Evolutionary conservation across 2,329 filamentous ascomycete species (phyloP), one percentile per base, ranked within the genome.

Genomic region (Atkinsonella texensis): DNA sequence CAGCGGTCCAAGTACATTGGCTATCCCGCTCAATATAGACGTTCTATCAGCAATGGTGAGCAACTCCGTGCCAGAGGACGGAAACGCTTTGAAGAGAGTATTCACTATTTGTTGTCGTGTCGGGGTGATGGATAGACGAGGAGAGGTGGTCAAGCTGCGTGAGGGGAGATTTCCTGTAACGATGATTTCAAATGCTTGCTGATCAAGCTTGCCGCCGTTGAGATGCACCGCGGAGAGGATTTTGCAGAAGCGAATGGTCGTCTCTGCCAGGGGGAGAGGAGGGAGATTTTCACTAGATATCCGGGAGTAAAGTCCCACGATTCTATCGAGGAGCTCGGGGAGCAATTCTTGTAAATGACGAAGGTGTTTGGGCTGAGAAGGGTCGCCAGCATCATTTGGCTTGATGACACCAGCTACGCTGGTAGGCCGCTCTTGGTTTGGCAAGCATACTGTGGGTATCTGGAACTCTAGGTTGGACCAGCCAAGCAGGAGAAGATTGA

Each of bases 401-500:
- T 63, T 59, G 39, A 56, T 18, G 17, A 47, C 23, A 38, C 52
- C 41, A 31, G 57, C 54, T 54, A 68, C 72, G 54, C 63, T 72
- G 54, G 56, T 68, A 41, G 62, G 62, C 10, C 67, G 67, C 20
- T 81, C 78, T 23, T 70, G 78, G 56, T 64, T 71, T 52, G 68
- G 74, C 57, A 69, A 71, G 55, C 80, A 78, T 15, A 84, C 67
- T 10, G 71, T 65, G 2, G 81, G 81, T n/a, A 93, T 77, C 60
- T 84, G 78, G 60, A 97, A 97, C 62, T 93, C 86, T 60, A 91
- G 74, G 4, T 84, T 85, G 38, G 84, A 80, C 87, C 89, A 95
- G 32, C 83, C 86, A 55, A 95, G 81, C 60, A 97, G 79, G 41
- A 97, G 63, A 58, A 97, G 76, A 62, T 85, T 89, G 28, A 95